Evolutionary conservation across 345 rosid species (phyloP).

Genomic region (Salix exigua): DNA sequence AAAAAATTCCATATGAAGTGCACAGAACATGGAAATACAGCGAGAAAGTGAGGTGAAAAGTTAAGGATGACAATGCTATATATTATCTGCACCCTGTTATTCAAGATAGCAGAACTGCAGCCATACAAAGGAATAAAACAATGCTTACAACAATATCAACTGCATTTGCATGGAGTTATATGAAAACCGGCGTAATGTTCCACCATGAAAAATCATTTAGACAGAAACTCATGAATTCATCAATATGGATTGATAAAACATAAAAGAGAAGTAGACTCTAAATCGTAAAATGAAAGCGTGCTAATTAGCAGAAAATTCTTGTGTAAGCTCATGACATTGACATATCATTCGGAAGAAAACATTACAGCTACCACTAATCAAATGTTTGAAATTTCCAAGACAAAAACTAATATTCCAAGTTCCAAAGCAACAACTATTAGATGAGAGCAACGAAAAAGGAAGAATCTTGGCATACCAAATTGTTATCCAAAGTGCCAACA

Average conservation of each 20-base stretch:
- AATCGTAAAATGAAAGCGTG: too few relatives aligned
- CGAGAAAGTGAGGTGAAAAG: background rate
- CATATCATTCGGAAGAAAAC: too few relatives aligned
- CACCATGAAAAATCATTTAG: background rate
- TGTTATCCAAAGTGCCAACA: conserved; percentile 80
- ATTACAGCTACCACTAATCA: too few relatives aligned
- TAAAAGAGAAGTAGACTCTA: too few relatives aligned
- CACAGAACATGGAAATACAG: background rate
- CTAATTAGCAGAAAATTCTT: too few relatives aligned
- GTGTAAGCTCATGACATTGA: too few relatives aligned
- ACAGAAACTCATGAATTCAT: background rate
- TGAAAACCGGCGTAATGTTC: background rate
- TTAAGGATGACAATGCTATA: background rate
- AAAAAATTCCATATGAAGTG: background rate
- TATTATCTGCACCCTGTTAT: background rate
- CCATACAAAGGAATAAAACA: background rate
- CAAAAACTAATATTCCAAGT: too few relatives aligned
- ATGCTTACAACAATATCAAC: background rate
- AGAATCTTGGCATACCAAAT: conserved; percentile 47
- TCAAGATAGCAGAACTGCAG: background rate
- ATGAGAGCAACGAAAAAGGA: background rate
- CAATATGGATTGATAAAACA: background rate
- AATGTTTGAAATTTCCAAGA: too few relatives aligned
- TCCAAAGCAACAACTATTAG: too few relatives aligned
- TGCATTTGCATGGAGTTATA: background rate